phyloP scores from a whole-genome alignment of 2,329 filamentous ascomycete genomes.

The Nemania bipapillata region DNA sequence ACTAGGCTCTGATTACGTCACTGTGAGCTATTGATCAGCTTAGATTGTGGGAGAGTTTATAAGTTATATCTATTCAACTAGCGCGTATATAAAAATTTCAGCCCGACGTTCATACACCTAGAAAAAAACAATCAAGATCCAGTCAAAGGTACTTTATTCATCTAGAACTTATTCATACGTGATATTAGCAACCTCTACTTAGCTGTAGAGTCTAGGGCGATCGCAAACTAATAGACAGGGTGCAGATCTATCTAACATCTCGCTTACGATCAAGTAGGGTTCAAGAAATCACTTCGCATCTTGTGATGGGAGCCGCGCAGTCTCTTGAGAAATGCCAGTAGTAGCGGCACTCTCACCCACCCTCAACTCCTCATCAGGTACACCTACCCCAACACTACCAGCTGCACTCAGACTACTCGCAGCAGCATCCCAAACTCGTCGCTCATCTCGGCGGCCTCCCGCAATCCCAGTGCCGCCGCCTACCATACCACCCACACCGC shows the following conservation, averaged over 20 bases:
- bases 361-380: constrained; percentile 68
- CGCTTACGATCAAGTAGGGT: not conserved
- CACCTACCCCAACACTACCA: constrained; percentile 62
- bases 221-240: not conserved
- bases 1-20: too few relatives aligned
- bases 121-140: too few relatives aligned
- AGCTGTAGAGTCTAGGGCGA: constrained; percentile 4
- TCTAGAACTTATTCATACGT: constrained; percentile 15
- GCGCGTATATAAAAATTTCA: too few relatives aligned
- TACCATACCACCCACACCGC: constrained; percentile 40
- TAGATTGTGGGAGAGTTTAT: too few relatives aligned
- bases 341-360: constrained; percentile 72
- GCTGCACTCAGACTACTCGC: constrained; percentile 60
- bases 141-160: too few relatives aligned
- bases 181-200: constrained; percentile 20
- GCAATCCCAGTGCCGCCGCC: constrained; percentile 59
- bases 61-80: too few relatives aligned
- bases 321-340: constrained; percentile 48
- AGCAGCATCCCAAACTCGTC: constrained; percentile 56
- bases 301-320: not conserved
- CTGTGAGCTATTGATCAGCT: too few relatives aligned
- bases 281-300: constrained; percentile 10
- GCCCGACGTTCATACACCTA: too few relatives aligned
- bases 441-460: constrained; percentile 56
- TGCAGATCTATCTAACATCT: not conserved